Evolutionary conservation across 306 rosid species (phyloP).

Genomic region (Cyamopsis tetragonoloba): DNA sequence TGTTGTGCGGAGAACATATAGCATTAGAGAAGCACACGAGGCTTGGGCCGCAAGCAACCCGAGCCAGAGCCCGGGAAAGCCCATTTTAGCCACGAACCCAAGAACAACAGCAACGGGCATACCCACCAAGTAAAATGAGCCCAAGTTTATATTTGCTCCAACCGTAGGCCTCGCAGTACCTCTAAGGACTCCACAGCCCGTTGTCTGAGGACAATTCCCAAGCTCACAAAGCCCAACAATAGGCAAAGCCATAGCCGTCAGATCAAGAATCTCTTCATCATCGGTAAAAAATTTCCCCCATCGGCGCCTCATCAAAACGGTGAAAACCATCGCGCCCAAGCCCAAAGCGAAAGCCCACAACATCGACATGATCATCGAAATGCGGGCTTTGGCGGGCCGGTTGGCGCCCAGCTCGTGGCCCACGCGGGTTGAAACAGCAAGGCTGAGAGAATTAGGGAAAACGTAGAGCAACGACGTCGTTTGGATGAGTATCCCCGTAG

Average conservation of each 20-base stretch:
- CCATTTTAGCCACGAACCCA: constrained; percentile 62
- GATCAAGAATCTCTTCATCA: constrained; percentile 54
- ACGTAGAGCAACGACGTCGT: constrained; percentile 83
- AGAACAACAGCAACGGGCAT: constrained; percentile 74
- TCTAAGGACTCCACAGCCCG: constrained; percentile 83
- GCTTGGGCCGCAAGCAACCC: constrained; percentile 98
- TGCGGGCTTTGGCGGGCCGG: constrained; percentile 65
- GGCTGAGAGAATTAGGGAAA: constrained; percentile 80
- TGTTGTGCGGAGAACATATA: constrained; percentile 62
- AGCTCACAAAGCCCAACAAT: constrained; percentile 86
- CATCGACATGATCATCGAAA: constrained; percentile 69
- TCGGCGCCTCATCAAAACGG: constrained; percentile 61
- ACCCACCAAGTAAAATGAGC: constrained; percentile 85
- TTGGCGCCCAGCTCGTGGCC: constrained; percentile 83
- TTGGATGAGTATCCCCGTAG: constrained; percentile 92
- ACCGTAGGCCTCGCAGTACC: constrained; percentile 81
- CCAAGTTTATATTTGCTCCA: constrained; percentile 88
- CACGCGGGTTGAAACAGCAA: constrained; percentile 80
- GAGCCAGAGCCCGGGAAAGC: constrained; percentile 85
- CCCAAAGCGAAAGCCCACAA: constrained; percentile 55
- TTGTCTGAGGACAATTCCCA: constrained; percentile 93
- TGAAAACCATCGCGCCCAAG: constrained; percentile 60
- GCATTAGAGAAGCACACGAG: constrained; percentile 71
- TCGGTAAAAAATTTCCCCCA: constrained; percentile 82
- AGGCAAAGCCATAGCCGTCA: constrained; percentile 79